Conservation (phyloP, 2,329 filamentous ascomycete genomes). For the Penicillium hordei region DNA sequence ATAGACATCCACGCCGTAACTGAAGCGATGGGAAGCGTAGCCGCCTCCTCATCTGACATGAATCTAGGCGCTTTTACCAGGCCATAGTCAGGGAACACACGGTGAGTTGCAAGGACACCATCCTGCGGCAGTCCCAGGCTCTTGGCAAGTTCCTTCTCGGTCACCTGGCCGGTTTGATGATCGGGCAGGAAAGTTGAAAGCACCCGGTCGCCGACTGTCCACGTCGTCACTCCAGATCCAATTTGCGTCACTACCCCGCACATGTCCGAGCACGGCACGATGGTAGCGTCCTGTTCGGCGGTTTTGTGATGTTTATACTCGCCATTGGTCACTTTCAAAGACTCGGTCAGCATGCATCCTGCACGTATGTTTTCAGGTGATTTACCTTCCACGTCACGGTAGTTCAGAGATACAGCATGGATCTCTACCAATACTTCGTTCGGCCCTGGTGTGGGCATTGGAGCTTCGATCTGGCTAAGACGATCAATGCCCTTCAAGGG, state of each 20-base stretch:
- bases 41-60: slow-evolving; percentile 41
- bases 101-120: slow-evolving; percentile 46
- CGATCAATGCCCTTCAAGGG: slow-evolving; percentile 58
- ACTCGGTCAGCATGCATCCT: neutral
- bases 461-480: slow-evolving; percentile 46
- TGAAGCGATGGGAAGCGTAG: slow-evolving; percentile 46
- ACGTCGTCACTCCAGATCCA: slow-evolving; percentile 49
- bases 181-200: slow-evolving; percentile 60
- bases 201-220: slow-evolving; percentile 63
- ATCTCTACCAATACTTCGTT: slow-evolving; percentile 57
- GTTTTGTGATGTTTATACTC: slow-evolving; percentile 66
- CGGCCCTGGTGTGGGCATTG: slow-evolving; percentile 50
- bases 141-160: slow-evolving; percentile 54
- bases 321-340: slow-evolving; percentile 59
- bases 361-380: neutral
- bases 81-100: slow-evolving; percentile 42
- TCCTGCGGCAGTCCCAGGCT: slow-evolving; percentile 62
- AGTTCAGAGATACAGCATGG: slow-evolving; percentile 55
- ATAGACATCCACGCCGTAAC: slow-evolving; percentile 55
- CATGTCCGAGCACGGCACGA: slow-evolving; percentile 71
- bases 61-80: slow-evolving; percentile 44
- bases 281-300: slow-evolving; percentile 40
- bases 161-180: slow-evolving; percentile 60
- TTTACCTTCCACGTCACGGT: slow-evolving; percentile 49
- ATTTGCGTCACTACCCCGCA: slow-evolving; percentile 60